Evolutionary conservation across 2,329 filamentous ascomycete genomes (phyloP).

Genomic region (Aspergillus felis): DNA sequence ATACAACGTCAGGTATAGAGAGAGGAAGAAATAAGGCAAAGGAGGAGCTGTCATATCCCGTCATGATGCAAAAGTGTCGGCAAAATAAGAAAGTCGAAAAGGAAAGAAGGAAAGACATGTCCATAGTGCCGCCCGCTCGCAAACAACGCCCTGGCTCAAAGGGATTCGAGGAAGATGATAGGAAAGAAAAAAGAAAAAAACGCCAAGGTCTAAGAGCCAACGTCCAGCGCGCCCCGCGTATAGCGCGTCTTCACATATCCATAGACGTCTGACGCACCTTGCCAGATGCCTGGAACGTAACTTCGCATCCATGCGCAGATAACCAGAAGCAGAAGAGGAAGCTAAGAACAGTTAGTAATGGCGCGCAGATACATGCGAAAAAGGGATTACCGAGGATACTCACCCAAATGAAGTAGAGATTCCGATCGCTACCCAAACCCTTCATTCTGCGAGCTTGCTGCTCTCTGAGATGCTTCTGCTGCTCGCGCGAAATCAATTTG

Average conservation of each 20-base stretch:
- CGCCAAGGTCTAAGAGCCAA: constrained; percentile 21
- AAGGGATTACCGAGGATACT: constrained; percentile 18
- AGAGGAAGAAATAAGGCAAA: constrained; percentile 3
- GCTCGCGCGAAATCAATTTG: constrained; percentile 41
- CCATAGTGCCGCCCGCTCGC: constrained; percentile 12
- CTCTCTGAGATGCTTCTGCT: constrained; percentile 45
- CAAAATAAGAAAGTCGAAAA: constrained; percentile 1
- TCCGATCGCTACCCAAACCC: constrained; percentile 46
- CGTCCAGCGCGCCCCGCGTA: constrained; percentile 31
- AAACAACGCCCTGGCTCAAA: constrained; percentile 24
- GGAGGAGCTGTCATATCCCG: constrained; percentile 27
- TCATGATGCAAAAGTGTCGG: constrained; percentile 27
- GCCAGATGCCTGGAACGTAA: constrained; percentile 40
- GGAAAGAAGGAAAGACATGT: constrained; percentile 13
- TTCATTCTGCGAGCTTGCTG: constrained; percentile 48
- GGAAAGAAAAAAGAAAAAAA: constrained; percentile 9
- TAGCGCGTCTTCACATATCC: constrained; percentile 36
- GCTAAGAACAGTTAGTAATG: constrained; percentile 29
- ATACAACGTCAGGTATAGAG: background rate
- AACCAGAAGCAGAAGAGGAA: constrained; percentile 46
- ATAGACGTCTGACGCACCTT: constrained; percentile 34
- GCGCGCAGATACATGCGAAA: background rate
- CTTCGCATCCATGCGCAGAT: constrained; percentile 44
- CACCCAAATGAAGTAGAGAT: constrained; percentile 54
- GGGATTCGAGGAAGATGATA: constrained; percentile 12